Evolutionary conservation across 2,329 filamentous ascomycete genomes (phyloP).

Genomic region (Thelonectria discophora): DNA sequence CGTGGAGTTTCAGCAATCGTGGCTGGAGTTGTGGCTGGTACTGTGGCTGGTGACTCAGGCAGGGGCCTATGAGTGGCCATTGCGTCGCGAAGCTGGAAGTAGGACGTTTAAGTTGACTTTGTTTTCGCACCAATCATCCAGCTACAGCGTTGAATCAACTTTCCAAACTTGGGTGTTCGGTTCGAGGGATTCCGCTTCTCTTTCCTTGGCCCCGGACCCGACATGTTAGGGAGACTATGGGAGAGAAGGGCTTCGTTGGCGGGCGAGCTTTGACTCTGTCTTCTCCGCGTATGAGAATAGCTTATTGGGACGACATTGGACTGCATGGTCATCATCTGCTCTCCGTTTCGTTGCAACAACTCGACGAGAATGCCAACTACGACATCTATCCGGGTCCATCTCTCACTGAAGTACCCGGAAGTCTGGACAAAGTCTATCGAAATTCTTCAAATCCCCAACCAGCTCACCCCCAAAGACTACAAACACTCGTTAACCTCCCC

Average conservation of each 20-base stretch:
- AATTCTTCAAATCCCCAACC: too few relatives aligned
- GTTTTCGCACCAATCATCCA: conserved; percentile 22
- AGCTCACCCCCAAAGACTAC: too few relatives aligned
- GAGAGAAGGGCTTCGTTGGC: conserved; percentile 10
- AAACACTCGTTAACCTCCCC: background rate
- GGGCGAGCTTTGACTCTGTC: conserved; percentile 10
- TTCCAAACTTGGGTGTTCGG: background rate
- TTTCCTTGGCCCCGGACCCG: background rate
- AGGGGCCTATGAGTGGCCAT: background rate
- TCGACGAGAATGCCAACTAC: too few relatives aligned
- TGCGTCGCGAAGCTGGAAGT: background rate
- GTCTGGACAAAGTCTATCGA: too few relatives aligned
- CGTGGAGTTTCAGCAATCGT: conserved; percentile 27
- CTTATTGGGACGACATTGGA: conserved; percentile 15
- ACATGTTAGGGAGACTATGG: background rate
- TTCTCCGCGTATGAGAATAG: conserved; percentile 13
- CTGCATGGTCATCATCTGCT: background rate
- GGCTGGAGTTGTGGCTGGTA: conserved; percentile 31
- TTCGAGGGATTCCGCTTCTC: conserved; percentile 4
- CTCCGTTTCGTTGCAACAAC: too few relatives aligned
- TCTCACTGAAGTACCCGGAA: too few relatives aligned
- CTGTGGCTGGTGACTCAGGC: conserved; percentile 29
- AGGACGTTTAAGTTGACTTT: background rate
- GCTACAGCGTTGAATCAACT: background rate
- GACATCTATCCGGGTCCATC: too few relatives aligned